Percentiles rank a stretch among this genome's conserved stretches.
Conservation (phyloP, 495 filamentous ascomycete genomes). For the Lichenothelia convexa region DNA sequence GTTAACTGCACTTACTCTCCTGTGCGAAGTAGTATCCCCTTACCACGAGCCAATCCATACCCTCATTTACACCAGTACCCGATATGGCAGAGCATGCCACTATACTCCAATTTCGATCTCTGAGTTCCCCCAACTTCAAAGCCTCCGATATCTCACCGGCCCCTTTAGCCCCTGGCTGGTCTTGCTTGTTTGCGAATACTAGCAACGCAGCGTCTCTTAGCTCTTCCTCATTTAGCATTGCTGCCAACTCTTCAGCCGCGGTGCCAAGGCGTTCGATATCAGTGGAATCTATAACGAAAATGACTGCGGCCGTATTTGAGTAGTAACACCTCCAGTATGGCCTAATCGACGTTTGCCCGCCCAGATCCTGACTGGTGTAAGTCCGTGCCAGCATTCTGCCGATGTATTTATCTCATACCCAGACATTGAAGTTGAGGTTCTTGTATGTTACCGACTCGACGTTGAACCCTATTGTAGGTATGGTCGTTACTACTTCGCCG, state of each 20-base stretch:
- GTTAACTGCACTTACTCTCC: too few species aligned
- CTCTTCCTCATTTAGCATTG: slow-evolving; percentile 95
- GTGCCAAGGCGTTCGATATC: slow-evolving; percentile 89
- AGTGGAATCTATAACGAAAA: slow-evolving; percentile 95
- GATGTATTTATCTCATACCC: slow-evolving; percentile 35
- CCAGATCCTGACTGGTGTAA: slow-evolving; percentile 51
- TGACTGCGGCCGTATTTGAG: slow-evolving; percentile 95
- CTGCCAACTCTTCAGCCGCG: slow-evolving; percentile 76
- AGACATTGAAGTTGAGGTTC: slow-evolving; percentile 96
- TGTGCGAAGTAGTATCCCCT: too few species aligned
- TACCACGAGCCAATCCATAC: slow-evolving; percentile 98
- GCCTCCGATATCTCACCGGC: slow-evolving; percentile 94
- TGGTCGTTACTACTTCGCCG: slow-evolving; percentile 95
- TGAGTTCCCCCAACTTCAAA: slow-evolving; percentile 68
- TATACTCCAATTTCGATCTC: slow-evolving; percentile 97
- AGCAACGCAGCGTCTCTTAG: slow-evolving; percentile 78
- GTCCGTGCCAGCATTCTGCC: slow-evolving; percentile 1
- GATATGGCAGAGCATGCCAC: slow-evolving; percentile 93
- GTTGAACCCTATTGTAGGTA: slow-evolving; percentile 98
- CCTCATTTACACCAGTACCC: slow-evolving; percentile 80
- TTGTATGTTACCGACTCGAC: slow-evolving; percentile 95
- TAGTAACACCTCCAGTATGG: slow-evolving; percentile 99
- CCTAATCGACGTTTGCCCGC: slow-evolving; percentile 85
- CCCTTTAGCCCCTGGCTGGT: slow-evolving; percentile 91
- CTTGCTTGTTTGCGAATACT: slow-evolving; percentile 98